Conservation (phyloP, 768 basidiomycete species). For the Russula foetens region DNA sequence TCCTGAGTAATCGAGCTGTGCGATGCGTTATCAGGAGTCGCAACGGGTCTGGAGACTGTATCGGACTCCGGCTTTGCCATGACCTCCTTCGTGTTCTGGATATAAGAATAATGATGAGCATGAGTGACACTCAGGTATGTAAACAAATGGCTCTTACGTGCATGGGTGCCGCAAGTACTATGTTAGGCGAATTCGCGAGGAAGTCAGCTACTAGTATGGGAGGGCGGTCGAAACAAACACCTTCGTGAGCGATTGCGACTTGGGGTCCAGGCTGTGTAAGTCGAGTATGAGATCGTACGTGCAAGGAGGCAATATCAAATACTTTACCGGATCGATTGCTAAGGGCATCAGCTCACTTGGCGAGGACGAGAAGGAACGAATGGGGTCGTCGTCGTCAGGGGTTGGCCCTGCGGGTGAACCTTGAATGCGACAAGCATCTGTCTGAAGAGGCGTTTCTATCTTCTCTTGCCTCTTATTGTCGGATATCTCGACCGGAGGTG, state of each 20-base stretch:
- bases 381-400: slow-evolving; percentile 11
- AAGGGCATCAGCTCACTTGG: neutral
- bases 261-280: neutral
- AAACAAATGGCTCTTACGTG: neutral
- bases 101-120: neutral
- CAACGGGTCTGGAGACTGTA: neutral
- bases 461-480: neutral
- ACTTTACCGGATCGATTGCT: neutral
- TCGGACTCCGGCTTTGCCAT: neutral
- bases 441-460: neutral
- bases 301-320: neutral
- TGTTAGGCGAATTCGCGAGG: neutral
- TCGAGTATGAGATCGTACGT: neutral
- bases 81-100: neutral
- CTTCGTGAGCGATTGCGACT: neutral
- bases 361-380: slow-evolving; percentile 14
- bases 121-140: neutral
- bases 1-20: neutral
- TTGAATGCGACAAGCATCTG: neutral
- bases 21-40: neutral
- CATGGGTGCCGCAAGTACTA: neutral
- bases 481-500: neutral
- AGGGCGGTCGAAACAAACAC: neutral
- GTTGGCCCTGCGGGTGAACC: neutral
- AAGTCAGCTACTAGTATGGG: neutral